Evolutionary conservation across 2,329 filamentous ascomycete species (phyloP).

Genomic region (Allantophomopsis cytisporea): DNA sequence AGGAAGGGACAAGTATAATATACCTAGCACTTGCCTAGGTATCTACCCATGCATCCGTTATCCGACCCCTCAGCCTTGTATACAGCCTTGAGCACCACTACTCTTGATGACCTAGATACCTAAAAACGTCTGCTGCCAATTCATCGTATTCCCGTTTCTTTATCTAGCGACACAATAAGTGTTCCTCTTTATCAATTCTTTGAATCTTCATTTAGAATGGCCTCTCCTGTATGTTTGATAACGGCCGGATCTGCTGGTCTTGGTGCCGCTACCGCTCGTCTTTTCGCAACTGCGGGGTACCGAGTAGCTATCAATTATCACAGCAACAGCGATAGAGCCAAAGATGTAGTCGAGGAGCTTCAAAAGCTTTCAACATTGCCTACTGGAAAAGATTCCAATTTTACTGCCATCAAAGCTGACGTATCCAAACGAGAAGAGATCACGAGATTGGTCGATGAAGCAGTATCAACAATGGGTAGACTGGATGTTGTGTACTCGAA

Average conservation of each 20-base stretch:
- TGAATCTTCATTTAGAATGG: too few relatives aligned
- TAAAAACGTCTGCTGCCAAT: too few relatives aligned
- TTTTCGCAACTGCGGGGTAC: slow-evolving; percentile 54
- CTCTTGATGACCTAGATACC: too few relatives aligned
- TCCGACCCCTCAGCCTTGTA: too few relatives aligned
- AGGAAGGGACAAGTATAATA: too few relatives aligned
- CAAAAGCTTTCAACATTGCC: slow-evolving; percentile 29
- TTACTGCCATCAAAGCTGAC: slow-evolving; percentile 50
- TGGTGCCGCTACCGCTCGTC: slow-evolving; percentile 51
- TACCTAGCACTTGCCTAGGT: too few relatives aligned
- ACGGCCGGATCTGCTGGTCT: slow-evolving; percentile 50
- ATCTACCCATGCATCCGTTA: too few relatives aligned
- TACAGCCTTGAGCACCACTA: too few relatives aligned
- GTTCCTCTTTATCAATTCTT: too few relatives aligned
- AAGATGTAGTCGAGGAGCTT: slow-evolving; percentile 41
- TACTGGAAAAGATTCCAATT: slow-evolving; percentile 20
- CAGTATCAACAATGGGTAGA: slow-evolving; percentile 46
- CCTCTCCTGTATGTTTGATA: slow-evolving; percentile 21
- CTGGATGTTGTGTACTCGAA: slow-evolving; percentile 72
- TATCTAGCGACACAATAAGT: too few relatives aligned
- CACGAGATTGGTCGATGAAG: slow-evolving; percentile 40
- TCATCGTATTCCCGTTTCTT: too few relatives aligned
- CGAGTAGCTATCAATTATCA: slow-evolving; percentile 65
- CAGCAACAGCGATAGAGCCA: slow-evolving; percentile 44
- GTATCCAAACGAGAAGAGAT: slow-evolving; percentile 46